These are phyloP conservation scores for Peziza echinospora DNA, from an alignment of 495 filamentous ascomycete genomes.

Conservation along the genomic window DNA sequence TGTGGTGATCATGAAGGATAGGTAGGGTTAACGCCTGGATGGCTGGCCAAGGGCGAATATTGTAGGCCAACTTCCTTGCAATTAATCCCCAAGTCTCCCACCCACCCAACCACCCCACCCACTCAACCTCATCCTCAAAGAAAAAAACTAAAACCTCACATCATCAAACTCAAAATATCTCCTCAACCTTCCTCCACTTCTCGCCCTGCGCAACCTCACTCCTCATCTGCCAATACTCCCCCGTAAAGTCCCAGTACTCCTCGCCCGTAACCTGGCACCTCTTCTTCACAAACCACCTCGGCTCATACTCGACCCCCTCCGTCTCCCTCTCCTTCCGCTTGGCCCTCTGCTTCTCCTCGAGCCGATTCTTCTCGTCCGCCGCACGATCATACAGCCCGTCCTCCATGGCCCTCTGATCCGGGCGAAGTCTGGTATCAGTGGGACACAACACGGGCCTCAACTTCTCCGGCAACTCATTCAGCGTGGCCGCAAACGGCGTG, in stretches of 20 bases:
- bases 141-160: too few species aligned
- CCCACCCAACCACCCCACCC: too few species aligned
- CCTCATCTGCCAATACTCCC: conserved; percentile 63
- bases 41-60: too few species aligned
- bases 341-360: conserved; percentile 83
- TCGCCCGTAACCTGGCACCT: conserved; percentile 63
- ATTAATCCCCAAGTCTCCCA: too few species aligned
- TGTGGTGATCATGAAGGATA: too few species aligned
- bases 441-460: conserved; percentile 57
- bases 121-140: too few species aligned
- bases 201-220: conserved; percentile 31
- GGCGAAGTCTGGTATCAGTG: conserved; percentile 73
- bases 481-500: conserved; percentile 83
- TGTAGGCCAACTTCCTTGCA: too few species aligned
- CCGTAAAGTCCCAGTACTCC: conserved; percentile 72
- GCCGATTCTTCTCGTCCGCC: conserved; percentile 77
- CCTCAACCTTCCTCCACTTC: conserved; percentile 33
- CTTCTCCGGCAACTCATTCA: conserved; percentile 66
- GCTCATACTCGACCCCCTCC: conserved; percentile 56
- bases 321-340: conserved; percentile 50
- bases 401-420: conserved; percentile 97
- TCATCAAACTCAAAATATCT: conserved; percentile 36
- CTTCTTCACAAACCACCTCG: conserved; percentile 63
- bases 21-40: too few species aligned
- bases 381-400: conserved; percentile 87